Evolutionary conservation across 768 basidiomycete species (phyloP), one percentile per base, ranked within the genome.

Genomic region (Lactarius akahatsu): DNA sequence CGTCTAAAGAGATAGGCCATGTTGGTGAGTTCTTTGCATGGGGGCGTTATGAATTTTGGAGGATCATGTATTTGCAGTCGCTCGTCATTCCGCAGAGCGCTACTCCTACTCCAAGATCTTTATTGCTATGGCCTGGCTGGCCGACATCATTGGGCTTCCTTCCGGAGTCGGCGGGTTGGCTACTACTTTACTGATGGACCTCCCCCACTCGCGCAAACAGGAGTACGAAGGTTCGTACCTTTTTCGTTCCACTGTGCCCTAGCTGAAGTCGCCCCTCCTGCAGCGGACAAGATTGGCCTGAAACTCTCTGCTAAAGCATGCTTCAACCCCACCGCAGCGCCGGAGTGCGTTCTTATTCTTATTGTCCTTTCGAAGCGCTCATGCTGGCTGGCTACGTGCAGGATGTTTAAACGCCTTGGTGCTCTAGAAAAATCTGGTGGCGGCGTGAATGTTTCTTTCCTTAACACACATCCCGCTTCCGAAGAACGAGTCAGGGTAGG

Each of bases 261-360:
- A 20, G 26, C 20, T 15, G 30, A 32, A 13, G 43, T 38, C 18
- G 13, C 18, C 57, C 40, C 32, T 30, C 6, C 18, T 52, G 23
- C 69, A 93, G 96, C 96, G 43, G 96, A 98, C 74, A 81, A 85
- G 34, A 89, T 98, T 59, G 96, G 96, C 9, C 75, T 98, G 56
- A 82, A 82, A 7, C 80, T 98, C 32, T 89, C 90, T 78, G 82
- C 92, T 59, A 83, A 81, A 70, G 96, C 94, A 0, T 98, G 96
- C 77, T 98, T 86, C 74, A 84, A 98, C 72, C 95, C 96, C 0
- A 78, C 75, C 20, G 90, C 88, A 26, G 84, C 92, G 3, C 86
- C 90, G 15, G 81, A 82, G 93, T 94, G 71, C 71, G 84, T 75
- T 2, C 60, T 59, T 43, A 15, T 30, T 26, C 28, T 52, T 45